Evolutionary conservation across 2,329 filamentous ascomycete species (phyloP).

Genomic region (Alternaria sp.): DNA sequence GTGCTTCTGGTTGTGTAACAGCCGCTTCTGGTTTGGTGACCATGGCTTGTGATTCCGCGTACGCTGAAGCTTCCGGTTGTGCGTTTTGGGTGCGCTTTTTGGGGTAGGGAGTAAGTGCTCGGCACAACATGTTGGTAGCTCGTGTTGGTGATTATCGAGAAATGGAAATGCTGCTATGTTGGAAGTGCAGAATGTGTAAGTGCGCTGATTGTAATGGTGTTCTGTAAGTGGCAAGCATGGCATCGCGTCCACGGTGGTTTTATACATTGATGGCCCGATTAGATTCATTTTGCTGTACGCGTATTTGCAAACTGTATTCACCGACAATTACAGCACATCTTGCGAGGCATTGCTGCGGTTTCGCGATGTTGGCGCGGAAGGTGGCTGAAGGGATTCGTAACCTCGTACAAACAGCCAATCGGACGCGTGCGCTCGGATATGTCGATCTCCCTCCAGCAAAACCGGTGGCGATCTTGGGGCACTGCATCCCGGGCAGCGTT

Average conservation of each 20-base stretch:
- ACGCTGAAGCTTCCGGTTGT: not conserved
- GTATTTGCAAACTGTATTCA: not conserved
- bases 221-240: not conserved
- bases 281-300: not conserved
- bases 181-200: not conserved
- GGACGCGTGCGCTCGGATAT: not conserved
- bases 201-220: not conserved
- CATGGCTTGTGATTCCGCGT: not conserved
- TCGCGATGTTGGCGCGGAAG: not conserved
- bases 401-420: slow-evolving; percentile 6
- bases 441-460: not conserved
- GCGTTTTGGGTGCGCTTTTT: not conserved
- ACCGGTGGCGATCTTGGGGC: not conserved
- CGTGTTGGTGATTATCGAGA: not conserved
- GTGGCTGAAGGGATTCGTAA: slow-evolving; percentile 7
- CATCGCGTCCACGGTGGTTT: not conserved
- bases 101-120: not conserved
- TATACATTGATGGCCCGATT: not conserved
- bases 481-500: not conserved
- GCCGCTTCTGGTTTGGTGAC: not conserved
- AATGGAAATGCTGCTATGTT: not conserved
- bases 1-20: not conserved
- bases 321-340: not conserved
- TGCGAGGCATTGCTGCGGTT: not conserved
- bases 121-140: not conserved